Evolutionary conservation across 441 rosid genomes (phyloP).

Genomic region (Eutrema salsugineum): DNA sequence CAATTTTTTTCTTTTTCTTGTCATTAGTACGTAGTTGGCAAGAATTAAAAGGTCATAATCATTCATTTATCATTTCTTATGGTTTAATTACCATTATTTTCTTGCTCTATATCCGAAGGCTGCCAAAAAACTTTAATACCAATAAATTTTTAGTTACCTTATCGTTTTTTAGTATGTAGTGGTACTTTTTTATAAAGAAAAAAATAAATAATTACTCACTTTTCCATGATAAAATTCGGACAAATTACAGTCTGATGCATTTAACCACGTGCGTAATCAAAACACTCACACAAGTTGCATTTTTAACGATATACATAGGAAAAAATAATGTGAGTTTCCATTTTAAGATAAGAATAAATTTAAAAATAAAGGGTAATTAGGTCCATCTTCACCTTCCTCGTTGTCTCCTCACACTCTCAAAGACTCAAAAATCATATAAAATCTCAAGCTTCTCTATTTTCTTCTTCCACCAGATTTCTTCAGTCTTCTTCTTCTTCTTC

Average conservation of each 20-base stretch:
- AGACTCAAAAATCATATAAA: slow-evolving; percentile 6
- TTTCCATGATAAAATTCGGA: slow-evolving; percentile 3
- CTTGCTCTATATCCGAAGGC: not conserved
- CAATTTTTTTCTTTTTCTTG: not conserved
- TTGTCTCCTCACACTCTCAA: slow-evolving; percentile 3
- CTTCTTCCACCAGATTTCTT: not conserved
- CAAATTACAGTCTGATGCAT: slow-evolving; percentile 14
- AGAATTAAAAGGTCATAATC: not conserved
- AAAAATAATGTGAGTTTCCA: not conserved
- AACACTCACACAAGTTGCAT: slow-evolving; percentile 27
- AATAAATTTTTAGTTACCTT: not conserved
- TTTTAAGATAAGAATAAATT: slow-evolving; percentile 6
- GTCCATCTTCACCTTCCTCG: slow-evolving; percentile 21
- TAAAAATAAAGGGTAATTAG: not conserved
- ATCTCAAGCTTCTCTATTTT: slow-evolving; percentile 14
- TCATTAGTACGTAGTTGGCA: too few relatives aligned
- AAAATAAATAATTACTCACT: too few relatives aligned
- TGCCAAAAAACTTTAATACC: not conserved
- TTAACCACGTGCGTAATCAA: slow-evolving; percentile 32
- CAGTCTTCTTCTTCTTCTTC: not conserved
- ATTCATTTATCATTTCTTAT: not conserved
- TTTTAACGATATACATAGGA: not conserved
- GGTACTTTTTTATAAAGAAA: too few relatives aligned
- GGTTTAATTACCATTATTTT: not conserved
- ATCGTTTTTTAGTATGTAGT: not conserved